Conservation (phyloP, 2,329 filamentous ascomycete species). For the Rugonectria rugulosa region DNA sequence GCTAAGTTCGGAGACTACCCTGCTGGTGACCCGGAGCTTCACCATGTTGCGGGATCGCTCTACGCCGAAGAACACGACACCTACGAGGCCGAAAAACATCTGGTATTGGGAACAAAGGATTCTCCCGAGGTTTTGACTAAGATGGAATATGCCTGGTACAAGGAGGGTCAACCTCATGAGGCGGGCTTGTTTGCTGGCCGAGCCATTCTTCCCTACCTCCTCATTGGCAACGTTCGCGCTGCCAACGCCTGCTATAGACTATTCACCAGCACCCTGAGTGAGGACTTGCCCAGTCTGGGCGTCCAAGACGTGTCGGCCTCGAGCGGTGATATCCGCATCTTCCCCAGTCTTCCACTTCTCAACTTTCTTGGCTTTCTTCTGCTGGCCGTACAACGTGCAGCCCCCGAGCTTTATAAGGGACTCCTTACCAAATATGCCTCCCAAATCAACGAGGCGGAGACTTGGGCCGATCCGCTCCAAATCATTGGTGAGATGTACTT, state of each 20-base stretch:
- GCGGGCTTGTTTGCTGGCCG: slow-evolving; percentile 87
- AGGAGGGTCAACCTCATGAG: slow-evolving; percentile 84
- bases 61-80: slow-evolving; percentile 93
- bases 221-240: slow-evolving; percentile 88
- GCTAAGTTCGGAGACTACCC: slow-evolving; percentile 85
- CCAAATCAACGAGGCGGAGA: slow-evolving; percentile 77
- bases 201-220: slow-evolving; percentile 87
- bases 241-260: slow-evolving; percentile 83
- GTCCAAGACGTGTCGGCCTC: slow-evolving; percentile 83
- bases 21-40: slow-evolving; percentile 90
- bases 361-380: slow-evolving; percentile 92
- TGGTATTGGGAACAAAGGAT: slow-evolving; percentile 87
- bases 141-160: slow-evolving; percentile 95
- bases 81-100: slow-evolving; percentile 92
- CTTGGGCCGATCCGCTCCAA: slow-evolving; percentile 84
- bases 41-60: slow-evolving; percentile 87
- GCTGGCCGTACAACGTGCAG: slow-evolving; percentile 81
- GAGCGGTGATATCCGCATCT: slow-evolving; percentile 78
- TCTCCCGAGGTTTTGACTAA: slow-evolving; percentile 81
- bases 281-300: slow-evolving; percentile 61
- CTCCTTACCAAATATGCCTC: slow-evolving; percentile 81
- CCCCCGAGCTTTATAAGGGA: slow-evolving; percentile 80
- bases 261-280: slow-evolving; percentile 52
- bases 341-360: slow-evolving; percentile 89
- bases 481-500: slow-evolving; percentile 98